Percentiles rank a stretch among this genome's conserved stretches.
phyloP scores from a whole-genome alignment of 2,329 filamentous ascomycete genomes.

The Dichotomopilus funicola region DNA sequence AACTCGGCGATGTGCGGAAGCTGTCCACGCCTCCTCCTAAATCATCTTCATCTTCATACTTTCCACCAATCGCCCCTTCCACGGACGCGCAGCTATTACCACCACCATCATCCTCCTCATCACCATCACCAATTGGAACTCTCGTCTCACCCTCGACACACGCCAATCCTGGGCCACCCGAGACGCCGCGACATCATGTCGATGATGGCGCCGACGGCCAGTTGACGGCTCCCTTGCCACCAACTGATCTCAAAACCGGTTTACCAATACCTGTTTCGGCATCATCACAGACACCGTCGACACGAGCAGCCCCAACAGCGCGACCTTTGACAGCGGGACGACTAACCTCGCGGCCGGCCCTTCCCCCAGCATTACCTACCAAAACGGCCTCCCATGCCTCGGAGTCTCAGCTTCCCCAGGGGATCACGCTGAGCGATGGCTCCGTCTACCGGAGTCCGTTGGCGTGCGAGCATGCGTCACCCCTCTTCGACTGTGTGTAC shows the following conservation, averaged over 20 bases:
- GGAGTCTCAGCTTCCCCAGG: neutral
- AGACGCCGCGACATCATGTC: too few relatives aligned
- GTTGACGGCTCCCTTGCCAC: neutral
- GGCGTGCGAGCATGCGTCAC: conserved; percentile 14
- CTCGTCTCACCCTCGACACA: neutral
- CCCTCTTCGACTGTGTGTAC: conserved; percentile 23
- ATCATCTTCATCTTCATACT: conserved; percentile 10
- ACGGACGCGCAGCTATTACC: neutral
- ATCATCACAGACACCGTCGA: too few relatives aligned
- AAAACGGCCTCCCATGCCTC: neutral
- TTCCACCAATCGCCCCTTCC: too few relatives aligned
- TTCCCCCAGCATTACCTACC: neutral
- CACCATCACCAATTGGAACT: neutral
- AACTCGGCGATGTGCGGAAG: conserved; percentile 8
- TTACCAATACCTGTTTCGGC: neutral
- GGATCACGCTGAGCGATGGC: conserved; percentile 14
- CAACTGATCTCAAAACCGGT: neutral
- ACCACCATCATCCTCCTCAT: neutral
- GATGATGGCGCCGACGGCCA: neutral
- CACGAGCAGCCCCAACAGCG: too few relatives aligned
- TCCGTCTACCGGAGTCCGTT: conserved; percentile 10
- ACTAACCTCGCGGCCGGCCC: neutral
- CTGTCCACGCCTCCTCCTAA: conserved; percentile 9
- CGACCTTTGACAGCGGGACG: too few relatives aligned
- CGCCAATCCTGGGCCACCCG: too few relatives aligned